Base-by-base conservation (phyloP, 495 filamentous ascomycete genomes). In the Chaetomium tenue region DNA sequence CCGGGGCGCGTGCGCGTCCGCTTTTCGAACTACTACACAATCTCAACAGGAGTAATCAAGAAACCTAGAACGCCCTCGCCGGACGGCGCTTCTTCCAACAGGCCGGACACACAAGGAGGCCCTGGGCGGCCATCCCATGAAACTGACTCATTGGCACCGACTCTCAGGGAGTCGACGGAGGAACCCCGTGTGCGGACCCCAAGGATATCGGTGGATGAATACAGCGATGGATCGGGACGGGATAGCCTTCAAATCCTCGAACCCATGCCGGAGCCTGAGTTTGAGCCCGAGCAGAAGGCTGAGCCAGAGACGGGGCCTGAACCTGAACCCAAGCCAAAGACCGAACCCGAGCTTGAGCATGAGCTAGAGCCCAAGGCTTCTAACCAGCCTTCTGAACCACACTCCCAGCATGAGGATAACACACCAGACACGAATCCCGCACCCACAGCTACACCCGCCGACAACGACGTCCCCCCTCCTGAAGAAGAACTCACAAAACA, bases 11-110 rank as follows among this genome's bases (percentile, higher is more conserved):
- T 71, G 58, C 79, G 84, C 58, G 82, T 93, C 13, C 82, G 91
- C 3, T 96, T 97, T 70, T 79, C 91, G 47, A 96, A 97, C 70
- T 97, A 96, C 73, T 97, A 94, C 70, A 96, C 93, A 11, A 82
- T 89, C 28, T 92, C 90, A 60, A 89, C 88, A 5, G 92, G 91
- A 2, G 77, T 78, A 61, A 80, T 80, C 33, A 85, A 89, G 77
- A 66, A 68, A 33, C 60, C 63, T 8, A 67, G 63, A 46, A 9
- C 42, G 42, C 7, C 66, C 3, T 57, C 66, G 12, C 44, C 55
- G 11, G 6, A 40, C 9, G 42, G 18, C 5, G 37, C 39, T 1
- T 26, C 26, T 8, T 6, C 6, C 28, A 18, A 9, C 2, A 18
- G 20, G 5, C 13, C 25, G 0, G 42, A 18, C 30, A 15, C 9